Evolutionary conservation across 192 early-diverging fungal species (phyloP), one percentile per base, ranked within the genome.

Genomic region (Rhizoclosmatium sp.): DNA sequence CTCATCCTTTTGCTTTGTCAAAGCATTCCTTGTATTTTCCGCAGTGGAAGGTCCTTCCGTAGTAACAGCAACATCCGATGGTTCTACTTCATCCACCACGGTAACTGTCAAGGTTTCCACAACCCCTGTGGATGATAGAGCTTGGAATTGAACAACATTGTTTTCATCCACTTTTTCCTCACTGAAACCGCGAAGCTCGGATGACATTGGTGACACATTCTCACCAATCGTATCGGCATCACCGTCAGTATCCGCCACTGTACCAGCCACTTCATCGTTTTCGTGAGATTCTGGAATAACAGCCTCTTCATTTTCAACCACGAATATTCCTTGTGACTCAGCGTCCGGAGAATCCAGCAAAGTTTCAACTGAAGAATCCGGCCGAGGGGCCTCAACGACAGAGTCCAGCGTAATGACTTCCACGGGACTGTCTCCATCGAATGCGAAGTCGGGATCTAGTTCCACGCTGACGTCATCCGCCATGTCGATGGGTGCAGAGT

Each of bases 341-440:
- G 60, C 9, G 19, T 7, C 21, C 7, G 7, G 7, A 7, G 60
- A 62, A 31, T 62, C 23, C 60, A 40, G 19, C 60, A 62, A 7
- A 40, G 14, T 21, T 62, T 9, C 54, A 14, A n/a, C 1, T 56
- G 54, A n/a, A 9, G 54, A 31, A 31, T 31, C 31, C 31, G 31
- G 31, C 31, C 54, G 54, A 56, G 54, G 54, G 54, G 54, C 54
- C 10, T 56, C 54, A 56, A 56, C 54, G 19, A n/a, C 10, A 56
- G 19, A 9, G 10, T 56, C 54, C 54, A 1, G 54, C 9, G 10
- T n/a, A 56, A n/a, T n/a, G 19, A 56, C 54, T n/a, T 56, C 54
- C 54, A 56, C 54, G 19, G 54, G 19, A 56, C 54, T n/a, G 9
- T 56, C 44, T 41, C 66, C 66, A 68, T n/a, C 9, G 45, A 68